Evolutionary conservation across 2,329 filamentous ascomycete genomes (phyloP), one percentile per base, ranked within the genome.

Genomic region (Teratosphaeria pseudoeucalypti): DNA sequence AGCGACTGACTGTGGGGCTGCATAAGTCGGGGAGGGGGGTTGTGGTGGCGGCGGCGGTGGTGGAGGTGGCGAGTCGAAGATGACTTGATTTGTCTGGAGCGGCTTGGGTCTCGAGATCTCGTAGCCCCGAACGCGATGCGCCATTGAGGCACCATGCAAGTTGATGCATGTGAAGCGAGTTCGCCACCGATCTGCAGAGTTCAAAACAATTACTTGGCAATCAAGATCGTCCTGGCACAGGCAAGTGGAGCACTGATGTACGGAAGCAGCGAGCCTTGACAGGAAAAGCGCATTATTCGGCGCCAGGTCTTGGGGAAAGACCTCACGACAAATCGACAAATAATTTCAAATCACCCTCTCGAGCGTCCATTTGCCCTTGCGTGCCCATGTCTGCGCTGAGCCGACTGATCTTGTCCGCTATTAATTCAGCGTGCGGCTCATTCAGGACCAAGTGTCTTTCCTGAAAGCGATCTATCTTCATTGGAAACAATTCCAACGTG

Each of bases 401-500:
- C 19, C 57, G 56, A 23, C 19, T 58, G 19, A 76, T 65, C 54
- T 64, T 73, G 56, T 63, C 57, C 49, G 62, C 59, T 10, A 73
- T 67, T 70, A 69, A 75, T 5, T 56, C 57, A 67, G 72, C 69
- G 63, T 75, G 73, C 6, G 54, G 23, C 65, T 75, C 72, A 2
- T 57, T 54, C 6, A 12, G 14, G n/a, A 65, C 56, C 32, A 76
- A 60, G 60, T 73, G 58, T 55, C 67, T 66, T 9, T 68, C 72
- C 59, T 69, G 66, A 60, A 74, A 76, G n/a, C 57, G 49, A 26
- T 70, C 63, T 62, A 74, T 70, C 10, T 67, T 61, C 14, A 70
- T 74, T n/a, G 73, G 74, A 49, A 72, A 74, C 11, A 75, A 65
- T 60, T 74, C 72, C 59, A 75, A 60, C 56, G 62, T 65, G 49